Evolutionary conservation across 345 rosid genomes (phyloP), one percentile per base, ranked within the genome.

Genomic region (Rubroshorea leprosula): DNA sequence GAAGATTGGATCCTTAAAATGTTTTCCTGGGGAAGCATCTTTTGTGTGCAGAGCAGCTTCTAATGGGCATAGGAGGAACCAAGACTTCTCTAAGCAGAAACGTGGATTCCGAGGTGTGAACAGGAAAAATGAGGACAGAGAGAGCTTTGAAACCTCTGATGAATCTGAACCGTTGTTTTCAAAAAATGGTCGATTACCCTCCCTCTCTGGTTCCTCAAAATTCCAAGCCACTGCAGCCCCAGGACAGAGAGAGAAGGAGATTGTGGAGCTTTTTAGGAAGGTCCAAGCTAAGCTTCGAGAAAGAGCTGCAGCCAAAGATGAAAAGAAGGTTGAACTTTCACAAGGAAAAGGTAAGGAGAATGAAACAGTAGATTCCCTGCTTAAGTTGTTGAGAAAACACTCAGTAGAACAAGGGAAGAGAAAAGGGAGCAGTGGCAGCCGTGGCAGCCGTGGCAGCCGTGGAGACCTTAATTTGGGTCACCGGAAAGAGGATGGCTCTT

Each of bases 251-350:
- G 95, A 93, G 77, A 82, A 84, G 80, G 97, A 93, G 74, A 85
- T 93, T 60, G 91, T 85, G 41, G 83, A 93, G 64, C 81, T 89
- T 58, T 93, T 93, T 74, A 78, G 78, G 72, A 84, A 93, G 76
- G 95, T 89, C 53, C 99, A 93, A 62, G 72, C 83, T 68, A 89
- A 82, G 68, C 96, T 93, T 62, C 82, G 94, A 54, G 86, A 85
- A 68, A 80, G 89, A 81, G 90, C 95, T 49, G 87, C 76, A 0
- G 59, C 68, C 47, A 84, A 78, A 71, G 86, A 84, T 70, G 87
- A 78, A n/a, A 74, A 75, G 65, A 80, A 75, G 74, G 62, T 68
- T 13, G 89, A 81, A 64, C 25, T 80, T 55, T 55, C 76, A 5
- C 72, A 74, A 63, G 83, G 81, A 43, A 75, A 75, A 62, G 74